Conservation (phyloP, 2,329 filamentous ascomycete species). For the Aulographum hederae region DNA sequence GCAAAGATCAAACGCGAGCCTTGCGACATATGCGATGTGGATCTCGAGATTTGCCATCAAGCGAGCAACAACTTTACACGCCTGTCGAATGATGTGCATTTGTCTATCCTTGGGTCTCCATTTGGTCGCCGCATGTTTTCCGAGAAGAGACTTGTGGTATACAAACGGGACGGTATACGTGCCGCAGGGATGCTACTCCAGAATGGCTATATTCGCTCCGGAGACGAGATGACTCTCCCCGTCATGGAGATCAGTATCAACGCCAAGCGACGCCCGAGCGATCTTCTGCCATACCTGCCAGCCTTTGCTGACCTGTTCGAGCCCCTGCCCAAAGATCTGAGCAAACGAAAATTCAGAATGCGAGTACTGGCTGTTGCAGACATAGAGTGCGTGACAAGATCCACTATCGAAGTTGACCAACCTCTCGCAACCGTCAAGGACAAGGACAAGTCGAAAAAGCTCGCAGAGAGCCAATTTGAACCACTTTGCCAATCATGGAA, state of each 20-base stretch:
- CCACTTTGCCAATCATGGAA: constrained; percentile 58
- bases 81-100: constrained; percentile 65
- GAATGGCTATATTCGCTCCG: constrained; percentile 37
- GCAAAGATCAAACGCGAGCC: constrained; percentile 75
- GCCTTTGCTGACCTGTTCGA: constrained; percentile 50
- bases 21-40: constrained; percentile 63
- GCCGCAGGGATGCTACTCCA: constrained; percentile 64
- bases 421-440: constrained; percentile 19
- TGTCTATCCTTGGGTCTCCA: constrained; percentile 59
- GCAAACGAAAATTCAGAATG: constrained; percentile 49
- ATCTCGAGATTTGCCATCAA: constrained; percentile 65
- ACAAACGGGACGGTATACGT: constrained; percentile 50
- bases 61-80: constrained; percentile 64
- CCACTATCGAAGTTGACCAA: constrained; percentile 33
- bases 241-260: constrained; percentile 61
- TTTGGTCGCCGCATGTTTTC: constrained; percentile 66
- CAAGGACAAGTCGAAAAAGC: constrained; percentile 29
- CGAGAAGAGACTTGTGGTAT: constrained; percentile 55
- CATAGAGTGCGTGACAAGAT: constrained; percentile 69
- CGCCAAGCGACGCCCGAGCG: constrained; percentile 57
- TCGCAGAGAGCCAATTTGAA: constrained; percentile 50
- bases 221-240: constrained; percentile 49
- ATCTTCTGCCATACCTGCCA: constrained; percentile 68
- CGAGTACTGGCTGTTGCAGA: constrained; percentile 56
- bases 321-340: constrained; percentile 45